These are phyloP conservation scores for Fusarium longipes DNA, from an alignment of 2,329 filamentous ascomycete genomes.

Conservation along the genomic window DNA sequence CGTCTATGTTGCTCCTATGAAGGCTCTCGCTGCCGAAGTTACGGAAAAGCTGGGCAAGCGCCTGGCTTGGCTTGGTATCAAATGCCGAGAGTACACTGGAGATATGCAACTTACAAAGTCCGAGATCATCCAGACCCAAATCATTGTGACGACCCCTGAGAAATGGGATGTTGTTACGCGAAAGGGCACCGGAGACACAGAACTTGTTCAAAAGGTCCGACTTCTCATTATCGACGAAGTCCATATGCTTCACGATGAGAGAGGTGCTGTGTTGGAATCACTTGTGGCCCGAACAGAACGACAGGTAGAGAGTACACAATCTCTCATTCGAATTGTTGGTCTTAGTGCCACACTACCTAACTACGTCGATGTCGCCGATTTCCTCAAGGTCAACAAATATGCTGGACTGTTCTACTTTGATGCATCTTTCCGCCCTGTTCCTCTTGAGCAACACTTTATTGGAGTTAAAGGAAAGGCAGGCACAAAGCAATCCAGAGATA, in stretches of 20 bases:
- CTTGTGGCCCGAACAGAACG: constrained; percentile 93
- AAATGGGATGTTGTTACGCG: constrained; percentile 99
- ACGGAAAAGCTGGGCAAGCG: constrained; percentile 94
- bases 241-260: constrained; percentile 98
- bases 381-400: constrained; percentile 93
- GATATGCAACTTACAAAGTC: constrained; percentile 99
- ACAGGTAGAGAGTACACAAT: constrained; percentile 98
- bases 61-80: constrained; percentile 91
- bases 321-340: constrained; percentile 93
- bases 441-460: constrained; percentile 96
- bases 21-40: constrained; percentile 94
- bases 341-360: constrained; percentile 96
- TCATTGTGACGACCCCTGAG: constrained; percentile 98
- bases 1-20: constrained; percentile 99
- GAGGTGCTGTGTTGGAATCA: constrained; percentile 94
- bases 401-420: constrained; percentile 98
- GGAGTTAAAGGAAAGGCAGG: constrained; percentile 93
- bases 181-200: constrained; percentile 96
- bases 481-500: constrained; percentile 84
- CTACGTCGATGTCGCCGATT: constrained; percentile 96
- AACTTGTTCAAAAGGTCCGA: constrained; percentile 96
- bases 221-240: constrained; percentile 98
- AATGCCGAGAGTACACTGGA: constrained; percentile 92
- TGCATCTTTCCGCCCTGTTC: constrained; percentile 92
- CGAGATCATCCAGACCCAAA: constrained; percentile 95